A percentile compares a stretch with the other conserved stretches of the same genome.
These are phyloP conservation scores for Eucalyptus pauciflora DNA, from an alignment of 345 rosid genomes.

Conservation along the genomic window DNA sequence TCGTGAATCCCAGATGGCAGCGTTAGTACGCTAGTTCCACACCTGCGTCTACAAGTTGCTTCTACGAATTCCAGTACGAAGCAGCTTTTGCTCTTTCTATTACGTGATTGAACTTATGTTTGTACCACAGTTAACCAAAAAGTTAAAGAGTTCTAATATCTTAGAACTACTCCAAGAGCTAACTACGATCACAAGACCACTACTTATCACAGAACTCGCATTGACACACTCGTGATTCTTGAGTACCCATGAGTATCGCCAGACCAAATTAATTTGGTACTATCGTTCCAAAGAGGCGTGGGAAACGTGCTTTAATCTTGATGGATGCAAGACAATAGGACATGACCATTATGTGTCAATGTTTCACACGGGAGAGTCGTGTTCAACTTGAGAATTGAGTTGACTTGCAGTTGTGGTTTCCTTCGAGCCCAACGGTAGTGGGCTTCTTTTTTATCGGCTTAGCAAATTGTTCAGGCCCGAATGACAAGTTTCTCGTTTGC, in stretches of 20 bases:
- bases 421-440: not conserved
- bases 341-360: no score
- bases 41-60: not conserved
- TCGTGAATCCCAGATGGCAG: not conserved
- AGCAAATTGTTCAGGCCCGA: not conserved
- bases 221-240: no score
- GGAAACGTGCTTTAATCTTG: no score
- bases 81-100: not conserved
- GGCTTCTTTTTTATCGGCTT: not conserved
- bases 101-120: not conserved
- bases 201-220: no score
- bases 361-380: no score
- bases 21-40: not conserved
- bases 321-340: no score
- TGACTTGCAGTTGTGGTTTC: not conserved
- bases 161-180: no score
- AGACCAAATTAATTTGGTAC: no score
- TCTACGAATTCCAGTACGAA: not conserved
- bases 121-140: not conserved
- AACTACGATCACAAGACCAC: no score
- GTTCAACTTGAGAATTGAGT: no score
- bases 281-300: no score
- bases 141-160: not conserved
- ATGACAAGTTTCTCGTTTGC: not conserved
- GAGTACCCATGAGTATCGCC: no score